Evolutionary conservation across 495 filamentous ascomycete genomes (phyloP), one percentile per base, ranked within the genome.

Genomic region (Melanomma pulvis-pyrius): DNA sequence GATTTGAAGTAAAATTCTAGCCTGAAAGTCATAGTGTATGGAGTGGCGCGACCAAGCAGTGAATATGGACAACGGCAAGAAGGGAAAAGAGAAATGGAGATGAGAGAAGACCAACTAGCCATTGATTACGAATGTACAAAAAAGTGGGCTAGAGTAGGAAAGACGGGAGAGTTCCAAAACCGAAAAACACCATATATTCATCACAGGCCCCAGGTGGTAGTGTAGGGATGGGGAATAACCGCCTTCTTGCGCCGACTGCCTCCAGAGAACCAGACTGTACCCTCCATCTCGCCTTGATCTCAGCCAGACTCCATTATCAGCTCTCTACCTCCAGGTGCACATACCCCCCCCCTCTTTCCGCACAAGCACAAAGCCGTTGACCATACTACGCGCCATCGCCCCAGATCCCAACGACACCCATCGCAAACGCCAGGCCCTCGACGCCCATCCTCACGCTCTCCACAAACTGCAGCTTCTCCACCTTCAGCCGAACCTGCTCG

Each of bases 381-480:
- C 7, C 6, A 48, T 48, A 21, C 29, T 61, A 68, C 15, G 65
- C 59, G 17, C 64, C 88, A 81, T 97, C 92, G 1, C 92, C 92
- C 92, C 92, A 97, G 66, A 96, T 84, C 1, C 92, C 92, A 24
- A 97, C 82, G 44, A 96, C 84, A 3, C 85, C 86, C 80, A 96
- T 87, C 34, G 84, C 73, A 72, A 96, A 88, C 0, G 84, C 91
- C 59, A 88, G 13, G 1, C 88, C 88, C 26, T 84, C 81, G 28
- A 93, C 74, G 12, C 76, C 84, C 25, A 82, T 80, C 74, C 89
- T 82, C 17, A 84, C 76, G 24, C 82, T 70, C 76, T 92, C 86
- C 64, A 83, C 80, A 67, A 80, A 77, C 65, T 84, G 81, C 75
- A 90, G 89, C 41, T 76, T 77, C 75, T 88, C 84, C 77, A 96